Base-by-base conservation (phyloP, 805 yeast genomes). In the Torulaspora gathmanii region DNA sequence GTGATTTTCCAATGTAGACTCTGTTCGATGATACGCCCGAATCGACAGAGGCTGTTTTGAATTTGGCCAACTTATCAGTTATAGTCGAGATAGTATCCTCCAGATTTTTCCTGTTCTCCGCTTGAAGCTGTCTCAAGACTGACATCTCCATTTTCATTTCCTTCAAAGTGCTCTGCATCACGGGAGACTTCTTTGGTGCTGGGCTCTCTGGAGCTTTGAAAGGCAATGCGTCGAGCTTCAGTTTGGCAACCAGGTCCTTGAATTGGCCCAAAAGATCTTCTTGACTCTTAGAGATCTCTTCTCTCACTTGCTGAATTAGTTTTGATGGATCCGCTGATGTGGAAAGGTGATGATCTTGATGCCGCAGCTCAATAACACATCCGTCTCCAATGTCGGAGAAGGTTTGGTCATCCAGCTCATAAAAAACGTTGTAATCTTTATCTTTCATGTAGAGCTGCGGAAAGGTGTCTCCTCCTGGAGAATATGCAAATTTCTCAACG, bases 401-500 rank as follows among this genome's bases (percentile, higher is more conserved):
- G 20, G 73, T 64, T 13, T 70, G 70, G 33, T 88, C 90, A 50
- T 90, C 97, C 17, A 91, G 65, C 61, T 91, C 96, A 59, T 86
- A 93, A 1, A 83, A 73, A 1, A 89, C 73, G 0, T 76, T 77
- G 26, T 75, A 70, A 2, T 67, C 61, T 0, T 76, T 73, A 48
- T 86, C 95, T 49, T 75, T 80, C 5, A 89, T 72, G 55, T 85
- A 84, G 22, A 93, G 76, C 10, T 82, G 85, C 0, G 98, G 97
- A 53, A 88, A 87, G 1, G 77, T 65, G 10, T 79, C 75, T 0
- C 78, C 64, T 0, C 84, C 83, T 0, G 95, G 93, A 0, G 91
- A 76, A 61, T 83, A 88, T 2, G 91, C 87, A 68, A 89, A 90
- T 55, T 80, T 86, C 57, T 91, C 96, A 5, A 90, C 86, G 58